Conservation (phyloP, 495 filamentous ascomycete genomes). For the Xylaria castorea region DNA sequence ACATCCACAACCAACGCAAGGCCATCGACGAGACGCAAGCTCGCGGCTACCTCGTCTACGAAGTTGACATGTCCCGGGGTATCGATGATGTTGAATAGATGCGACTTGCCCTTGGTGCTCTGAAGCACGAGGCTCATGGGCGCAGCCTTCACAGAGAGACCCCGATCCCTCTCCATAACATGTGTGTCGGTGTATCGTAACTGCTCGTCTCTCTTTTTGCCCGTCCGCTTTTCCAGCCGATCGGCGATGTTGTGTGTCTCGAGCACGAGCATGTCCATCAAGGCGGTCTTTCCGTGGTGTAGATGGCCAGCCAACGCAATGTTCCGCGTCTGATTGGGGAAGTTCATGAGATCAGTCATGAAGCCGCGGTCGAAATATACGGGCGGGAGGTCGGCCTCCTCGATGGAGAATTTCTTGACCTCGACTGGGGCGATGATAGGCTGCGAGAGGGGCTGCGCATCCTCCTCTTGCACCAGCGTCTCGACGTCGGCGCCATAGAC, state of each 20-base stretch:
- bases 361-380: conserved; percentile 85
- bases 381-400: conserved; percentile 88
- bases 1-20: conserved; percentile 94
- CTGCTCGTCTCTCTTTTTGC: conserved; percentile 86
- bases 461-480: conserved; percentile 95
- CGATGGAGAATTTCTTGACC: conserved; percentile 92
- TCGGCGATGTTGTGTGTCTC: conserved; percentile 90
- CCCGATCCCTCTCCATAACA: conserved; percentile 84
- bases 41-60: conserved; percentile 92
- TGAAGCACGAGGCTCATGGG: conserved; percentile 94
- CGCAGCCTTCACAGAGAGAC: conserved; percentile 90
- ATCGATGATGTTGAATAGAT: conserved; percentile 92
- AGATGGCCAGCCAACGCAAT: conserved; percentile 90
- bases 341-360: conserved; percentile 96
- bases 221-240: conserved; percentile 75
- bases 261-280: conserved; percentile 97
- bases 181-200: conserved; percentile 94
- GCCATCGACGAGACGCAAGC: conserved; percentile 86
- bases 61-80: conserved; percentile 99
- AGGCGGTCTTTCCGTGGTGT: conserved; percentile 96
- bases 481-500: conserved; percentile 94
- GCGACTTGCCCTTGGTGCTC: conserved; percentile 90
- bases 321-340: conserved; percentile 91
- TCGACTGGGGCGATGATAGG: conserved; percentile 93
- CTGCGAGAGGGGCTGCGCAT: conserved; percentile 88